Evolutionary conservation across 139 green algal genomes (phyloP).

Genomic region (Asterochloris erici): DNA sequence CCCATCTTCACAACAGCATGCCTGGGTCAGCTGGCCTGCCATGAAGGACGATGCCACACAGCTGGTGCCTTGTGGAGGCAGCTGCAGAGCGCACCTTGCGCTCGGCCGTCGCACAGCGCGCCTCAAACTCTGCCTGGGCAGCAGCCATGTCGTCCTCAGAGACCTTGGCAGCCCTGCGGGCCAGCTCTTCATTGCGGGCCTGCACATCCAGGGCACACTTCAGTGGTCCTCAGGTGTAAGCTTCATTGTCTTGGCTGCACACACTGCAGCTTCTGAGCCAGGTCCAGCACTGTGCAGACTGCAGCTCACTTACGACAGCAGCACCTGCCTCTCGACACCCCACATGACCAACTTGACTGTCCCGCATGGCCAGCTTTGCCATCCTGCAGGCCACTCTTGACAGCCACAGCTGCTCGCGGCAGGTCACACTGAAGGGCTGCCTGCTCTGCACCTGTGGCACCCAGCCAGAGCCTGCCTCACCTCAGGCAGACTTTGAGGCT

Average conservation of each 20-base stretch:
- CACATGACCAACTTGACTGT: too few relatives aligned
- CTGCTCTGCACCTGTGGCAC: neutral
- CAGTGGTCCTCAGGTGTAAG: neutral
- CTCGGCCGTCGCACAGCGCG: slow-evolving; percentile 37
- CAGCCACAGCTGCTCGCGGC: too few relatives aligned
- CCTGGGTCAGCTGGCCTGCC: too few relatives aligned
- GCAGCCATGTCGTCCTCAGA: slow-evolving; percentile 52
- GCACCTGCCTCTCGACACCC: too few relatives aligned
- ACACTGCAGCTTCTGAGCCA: neutral
- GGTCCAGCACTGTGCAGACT: neutral
- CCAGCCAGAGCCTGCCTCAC: neutral
- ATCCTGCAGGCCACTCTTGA: too few relatives aligned
- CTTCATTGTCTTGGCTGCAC: neutral
- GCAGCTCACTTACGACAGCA: too few relatives aligned
- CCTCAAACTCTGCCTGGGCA: slow-evolving; percentile 54
- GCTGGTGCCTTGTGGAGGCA: too few relatives aligned
- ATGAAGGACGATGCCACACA: too few relatives aligned
- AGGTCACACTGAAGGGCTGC: too few relatives aligned
- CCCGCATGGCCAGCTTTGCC: too few relatives aligned
- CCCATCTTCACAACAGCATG: too few relatives aligned
- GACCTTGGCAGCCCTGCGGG: slow-evolving; percentile 36
- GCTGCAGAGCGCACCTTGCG: slow-evolving; percentile 32
- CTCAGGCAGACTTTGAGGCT: neutral
- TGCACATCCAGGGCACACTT: slow-evolving; percentile 1
- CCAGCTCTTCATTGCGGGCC: slow-evolving; percentile 74